phyloP scores from a whole-genome alignment of 1,284 basidiomycete species.

The Microbotryomycetes sp. region DNA sequence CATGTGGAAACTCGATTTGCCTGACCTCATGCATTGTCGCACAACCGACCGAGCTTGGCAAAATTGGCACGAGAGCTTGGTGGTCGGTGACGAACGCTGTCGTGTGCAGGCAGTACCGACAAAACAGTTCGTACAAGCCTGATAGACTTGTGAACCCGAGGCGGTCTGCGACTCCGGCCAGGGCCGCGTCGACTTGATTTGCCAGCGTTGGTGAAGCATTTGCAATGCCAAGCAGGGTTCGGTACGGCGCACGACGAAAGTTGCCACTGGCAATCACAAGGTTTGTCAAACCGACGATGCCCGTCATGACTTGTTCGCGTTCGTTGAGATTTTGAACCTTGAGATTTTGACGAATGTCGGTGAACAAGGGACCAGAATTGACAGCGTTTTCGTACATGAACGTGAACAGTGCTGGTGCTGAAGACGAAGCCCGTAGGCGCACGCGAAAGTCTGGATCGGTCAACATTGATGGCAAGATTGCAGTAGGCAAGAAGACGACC shows the following conservation, averaged over 20 bases:
- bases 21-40: constrained; percentile 46
- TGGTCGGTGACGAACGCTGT: constrained; percentile 32
- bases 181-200: constrained; percentile 53
- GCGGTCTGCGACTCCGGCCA: constrained; percentile 57
- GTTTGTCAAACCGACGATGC: constrained; percentile 58
- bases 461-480: constrained; percentile 53
- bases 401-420: constrained; percentile 54
- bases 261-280: constrained; percentile 73
- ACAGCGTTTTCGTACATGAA: constrained; percentile 13
- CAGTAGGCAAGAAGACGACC: constrained; percentile 38
- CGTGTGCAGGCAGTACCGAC: constrained; percentile 55
- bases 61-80: constrained; percentile 52
- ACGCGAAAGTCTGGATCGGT: constrained; percentile 76
- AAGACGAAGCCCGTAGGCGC: constrained; percentile 65
- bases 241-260: constrained; percentile 77
- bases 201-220: constrained; percentile 46
- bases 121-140: constrained; percentile 69
- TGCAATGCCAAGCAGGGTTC: constrained; percentile 69
- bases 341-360: constrained; percentile 12
- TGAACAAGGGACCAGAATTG: constrained; percentile 25
- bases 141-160: constrained; percentile 63
- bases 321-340: constrained; percentile 43
- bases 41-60: constrained; percentile 66
- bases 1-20: constrained; percentile 15
- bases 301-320: constrained; percentile 70